Percentiles rank a stretch among this genome's conserved stretches.
Conservation (phyloP, 768 basidiomycete species). For the Thelephora aurantiotincta region DNA sequence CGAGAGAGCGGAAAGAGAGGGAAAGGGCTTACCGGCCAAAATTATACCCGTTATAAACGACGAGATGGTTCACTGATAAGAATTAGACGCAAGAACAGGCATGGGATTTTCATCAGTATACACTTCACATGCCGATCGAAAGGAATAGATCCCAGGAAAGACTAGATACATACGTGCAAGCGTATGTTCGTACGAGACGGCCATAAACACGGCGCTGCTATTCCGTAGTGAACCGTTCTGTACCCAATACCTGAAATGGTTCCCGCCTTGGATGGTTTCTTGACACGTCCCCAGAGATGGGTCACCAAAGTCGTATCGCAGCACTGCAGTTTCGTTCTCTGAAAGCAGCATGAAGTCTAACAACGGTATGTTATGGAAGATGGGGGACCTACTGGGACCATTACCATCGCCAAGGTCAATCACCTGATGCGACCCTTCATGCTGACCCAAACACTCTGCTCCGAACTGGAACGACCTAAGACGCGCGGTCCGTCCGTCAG, state of each 20-base stretch:
- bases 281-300: constrained; percentile 70
- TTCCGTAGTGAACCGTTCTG: constrained; percentile 55
- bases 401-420: constrained; percentile 79
- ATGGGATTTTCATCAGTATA: constrained; percentile 1
- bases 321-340: constrained; percentile 77
- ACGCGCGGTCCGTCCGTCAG: not conserved
- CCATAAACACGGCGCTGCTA: constrained; percentile 67
- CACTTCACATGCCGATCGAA: too few relatives aligned
- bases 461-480: constrained; percentile 56
- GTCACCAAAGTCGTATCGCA: constrained; percentile 77
- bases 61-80: too few relatives aligned
- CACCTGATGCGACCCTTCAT: constrained; percentile 48
- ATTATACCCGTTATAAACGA: constrained; percentile 38
- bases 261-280: constrained; percentile 76
- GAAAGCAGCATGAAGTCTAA: constrained; percentile 2
- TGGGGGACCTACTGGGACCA: constrained; percentile 39
- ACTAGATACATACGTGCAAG: constrained; percentile 32
- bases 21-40: constrained; percentile 42
- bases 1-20: not conserved
- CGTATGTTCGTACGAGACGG: constrained; percentile 59
- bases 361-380: not conserved
- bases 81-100: not conserved
- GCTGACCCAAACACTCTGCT: constrained; percentile 76
- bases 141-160: too few relatives aligned
- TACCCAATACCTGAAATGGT: constrained; percentile 82